phyloP scores from a whole-genome alignment of 208 protist species.

The Trypanosoma melophagium region DNA sequence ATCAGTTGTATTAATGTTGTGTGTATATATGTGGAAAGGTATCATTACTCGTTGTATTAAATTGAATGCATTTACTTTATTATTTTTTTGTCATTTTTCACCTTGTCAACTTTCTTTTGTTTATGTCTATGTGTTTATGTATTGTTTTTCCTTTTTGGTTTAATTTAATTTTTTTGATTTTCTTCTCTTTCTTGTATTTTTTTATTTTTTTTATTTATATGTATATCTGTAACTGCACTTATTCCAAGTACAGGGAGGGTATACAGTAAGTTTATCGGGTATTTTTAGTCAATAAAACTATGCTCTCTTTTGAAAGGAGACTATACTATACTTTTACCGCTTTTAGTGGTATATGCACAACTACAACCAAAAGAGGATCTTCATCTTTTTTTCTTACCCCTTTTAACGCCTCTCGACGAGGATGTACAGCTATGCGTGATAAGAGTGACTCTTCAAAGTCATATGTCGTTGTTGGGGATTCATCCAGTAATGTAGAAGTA shows the following conservation, averaged over 20 bases:
- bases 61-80: too few species aligned
- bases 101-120: not conserved
- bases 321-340: slow-evolving; percentile 4
- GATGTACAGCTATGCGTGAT: not conserved
- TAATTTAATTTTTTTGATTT: not conserved
- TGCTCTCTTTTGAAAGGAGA: not conserved
- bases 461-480: slow-evolving; percentile 33
- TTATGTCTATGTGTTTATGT: slow-evolving; percentile 1
- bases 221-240: slow-evolving; percentile 5
- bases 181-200: not conserved
- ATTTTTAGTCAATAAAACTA: not conserved
- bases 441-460: not conserved
- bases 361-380: too few species aligned
- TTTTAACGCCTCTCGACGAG: not conserved
- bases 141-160: slow-evolving; percentile 4
- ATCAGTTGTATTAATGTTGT: too few species aligned
- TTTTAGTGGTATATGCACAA: not conserved
- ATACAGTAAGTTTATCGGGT: too few species aligned
- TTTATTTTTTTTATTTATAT: not conserved
- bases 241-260: not conserved
- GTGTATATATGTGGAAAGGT: too few species aligned
- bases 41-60: too few species aligned
- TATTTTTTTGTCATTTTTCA: not conserved
- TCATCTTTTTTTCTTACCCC: too few species aligned
- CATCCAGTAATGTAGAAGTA: slow-evolving; percentile 43